Evolutionary conservation across 768 basidiomycete genomes (phyloP), one percentile per base, ranked within the genome.

Genomic region (Pilatotrama ljubarskyi): DNA sequence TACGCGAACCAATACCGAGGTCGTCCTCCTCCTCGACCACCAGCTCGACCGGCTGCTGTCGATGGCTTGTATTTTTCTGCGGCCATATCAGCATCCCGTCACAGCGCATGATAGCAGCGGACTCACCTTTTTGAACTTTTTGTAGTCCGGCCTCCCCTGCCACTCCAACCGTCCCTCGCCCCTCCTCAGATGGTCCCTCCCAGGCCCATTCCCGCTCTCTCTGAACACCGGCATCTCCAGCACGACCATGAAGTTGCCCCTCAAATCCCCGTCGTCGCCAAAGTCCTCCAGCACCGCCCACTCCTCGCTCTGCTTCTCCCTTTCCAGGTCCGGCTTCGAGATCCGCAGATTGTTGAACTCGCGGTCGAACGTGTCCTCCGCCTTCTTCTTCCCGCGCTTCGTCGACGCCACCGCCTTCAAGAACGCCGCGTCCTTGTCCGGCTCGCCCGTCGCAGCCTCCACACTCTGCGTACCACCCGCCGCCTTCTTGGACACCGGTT

Each of bases 171-270:
- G 69, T 35, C 61, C 65, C 25, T 58, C 61, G 40, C 50, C 70
- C 62, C 59, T 63, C 63, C 56, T 55, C 66, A 55, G 51, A 47
- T 13, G 55, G 44, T 41, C 55, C 55, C 17, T 68, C 11, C 38
- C 41, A 5, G n/a, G 35, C 42, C 20, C 49, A 22, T 32, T 14
- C 55, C 25, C 52, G 43, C 70, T 66, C 59, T 75, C 77, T 67
- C 71, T 72, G 68, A 74, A 79, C 10, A 87, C 75, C 29, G 86
- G 84, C 77, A 89, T 74, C 59, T 89, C 86, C 29, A 88, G 73
- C 26, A 91, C 81, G 2, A 88, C 82, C 90, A 92, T 91, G 62
- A 92, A 91, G 68, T 91, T 91, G 0, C 90, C 90, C 44, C 86
- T 71, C 37, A 91, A 41, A 57, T 80, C 80, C 3, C 71, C 73